Percentiles rank a stretch among this genome's conserved stretches.
phyloP scores from a whole-genome alignment of 2,329 filamentous ascomycete genomes.

The Microsporum ferrugineum region DNA sequence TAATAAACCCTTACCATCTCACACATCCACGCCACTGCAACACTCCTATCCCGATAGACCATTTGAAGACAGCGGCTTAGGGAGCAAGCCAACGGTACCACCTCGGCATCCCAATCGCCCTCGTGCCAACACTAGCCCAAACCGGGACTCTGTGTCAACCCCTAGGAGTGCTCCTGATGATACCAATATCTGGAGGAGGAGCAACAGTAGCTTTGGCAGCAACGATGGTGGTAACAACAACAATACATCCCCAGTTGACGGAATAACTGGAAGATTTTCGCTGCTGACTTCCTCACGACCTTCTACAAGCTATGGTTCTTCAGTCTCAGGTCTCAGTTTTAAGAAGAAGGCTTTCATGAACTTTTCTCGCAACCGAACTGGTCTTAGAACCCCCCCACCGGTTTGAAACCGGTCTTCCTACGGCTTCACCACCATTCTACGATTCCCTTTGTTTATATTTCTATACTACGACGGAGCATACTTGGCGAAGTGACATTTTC shows the following conservation, averaged over 20 bases:
- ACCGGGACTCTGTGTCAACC: neutral
- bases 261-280: neutral
- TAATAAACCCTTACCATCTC: neutral
- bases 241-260: neutral
- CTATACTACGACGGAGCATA: neutral
- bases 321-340: neutral
- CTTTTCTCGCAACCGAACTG: neutral
- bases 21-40: neutral
- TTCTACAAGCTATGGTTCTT: neutral
- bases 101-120: conserved; percentile 2
- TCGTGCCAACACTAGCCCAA: neutral
- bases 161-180: neutral
- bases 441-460: neutral
- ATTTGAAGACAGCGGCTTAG: neutral
- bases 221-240: neutral
- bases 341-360: conserved; percentile 6
- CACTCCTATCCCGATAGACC: neutral
- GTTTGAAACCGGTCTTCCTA: conserved; percentile 8
- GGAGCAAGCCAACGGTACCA: neutral
- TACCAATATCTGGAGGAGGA: neutral
- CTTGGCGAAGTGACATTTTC: neutral
- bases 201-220: conserved; percentile 2
- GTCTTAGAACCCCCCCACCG: neutral
- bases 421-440: conserved; percentile 1
- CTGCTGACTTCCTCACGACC: neutral